These are phyloP conservation scores for Vanrija sp. DNA, from an alignment of 1,284 basidiomycete species.

Conservation along the genomic window DNA sequence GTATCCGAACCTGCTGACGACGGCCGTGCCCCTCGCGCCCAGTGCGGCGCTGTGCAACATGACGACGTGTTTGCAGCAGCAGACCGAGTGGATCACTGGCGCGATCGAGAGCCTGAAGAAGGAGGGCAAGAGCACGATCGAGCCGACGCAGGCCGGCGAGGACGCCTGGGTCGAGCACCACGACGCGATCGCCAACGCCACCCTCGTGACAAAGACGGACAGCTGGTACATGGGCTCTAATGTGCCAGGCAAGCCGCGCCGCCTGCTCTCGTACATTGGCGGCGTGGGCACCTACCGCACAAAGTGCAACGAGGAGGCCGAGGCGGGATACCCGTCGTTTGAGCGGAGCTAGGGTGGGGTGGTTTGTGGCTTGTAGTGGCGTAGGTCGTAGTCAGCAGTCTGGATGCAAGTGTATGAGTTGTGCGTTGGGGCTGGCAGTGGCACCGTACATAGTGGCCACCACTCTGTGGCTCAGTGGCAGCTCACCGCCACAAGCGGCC, in stretches of 20 bases:
- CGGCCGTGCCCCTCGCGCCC: slow-evolving; percentile 9
- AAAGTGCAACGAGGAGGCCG: slow-evolving; percentile 12
- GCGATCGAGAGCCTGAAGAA: background rate
- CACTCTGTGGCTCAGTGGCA: too few species aligned
- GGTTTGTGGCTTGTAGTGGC: too few species aligned
- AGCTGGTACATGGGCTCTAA: slow-evolving; percentile 18
- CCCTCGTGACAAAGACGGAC: slow-evolving; percentile 8
- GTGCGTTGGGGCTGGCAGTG: background rate
- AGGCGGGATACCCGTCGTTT: slow-evolving; percentile 10
- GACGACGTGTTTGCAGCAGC: slow-evolving; percentile 13
- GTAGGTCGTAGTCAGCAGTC: too few species aligned
- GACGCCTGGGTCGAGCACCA: slow-evolving; percentile 13
- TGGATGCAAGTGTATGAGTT: too few species aligned
- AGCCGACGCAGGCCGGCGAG: slow-evolving; percentile 8
- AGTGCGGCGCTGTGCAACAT: slow-evolving; percentile 14
- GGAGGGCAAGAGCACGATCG: slow-evolving; percentile 5
- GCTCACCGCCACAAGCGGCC: too few species aligned
- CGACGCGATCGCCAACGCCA: slow-evolving; percentile 8
- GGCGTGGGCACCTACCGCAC: slow-evolving; percentile 9
- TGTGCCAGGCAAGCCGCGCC: slow-evolving; percentile 12
- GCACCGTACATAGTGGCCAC: too few species aligned
- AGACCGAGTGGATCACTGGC: slow-evolving; percentile 14
- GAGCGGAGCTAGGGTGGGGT: background rate
- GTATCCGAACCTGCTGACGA: slow-evolving; percentile 17
- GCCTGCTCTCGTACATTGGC: slow-evolving; percentile 12